Percentiles rank a stretch among this genome's conserved stretches.
These are phyloP conservation scores for Phytophthora brassicae DNA, from an alignment of 352 stramenopile species.

Conservation along the genomic window DNA sequence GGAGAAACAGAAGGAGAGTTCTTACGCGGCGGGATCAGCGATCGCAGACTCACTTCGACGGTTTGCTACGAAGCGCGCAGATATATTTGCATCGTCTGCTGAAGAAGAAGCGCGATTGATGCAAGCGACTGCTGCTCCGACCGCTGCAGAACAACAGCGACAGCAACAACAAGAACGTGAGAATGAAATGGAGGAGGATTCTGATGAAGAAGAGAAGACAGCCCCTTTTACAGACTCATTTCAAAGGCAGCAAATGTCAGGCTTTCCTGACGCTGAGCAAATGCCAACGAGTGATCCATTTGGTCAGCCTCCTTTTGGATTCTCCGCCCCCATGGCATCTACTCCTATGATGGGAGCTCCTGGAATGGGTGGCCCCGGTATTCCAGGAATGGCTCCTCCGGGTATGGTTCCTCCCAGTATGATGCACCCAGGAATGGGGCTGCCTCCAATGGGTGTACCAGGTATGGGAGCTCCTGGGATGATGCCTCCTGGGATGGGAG, in stretches of 20 bases:
- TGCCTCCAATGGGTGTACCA: slow-evolving; percentile 24
- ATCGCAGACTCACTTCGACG: slow-evolving; percentile 95
- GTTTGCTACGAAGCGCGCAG: slow-evolving; percentile 91
- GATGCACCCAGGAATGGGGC: slow-evolving; percentile 24
- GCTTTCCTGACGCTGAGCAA: slow-evolving; percentile 14
- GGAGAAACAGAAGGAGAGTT: slow-evolving; percentile 97
- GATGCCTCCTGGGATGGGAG: slow-evolving; percentile 28
- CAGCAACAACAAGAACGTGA: slow-evolving; percentile 25
- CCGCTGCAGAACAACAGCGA: slow-evolving; percentile 14
- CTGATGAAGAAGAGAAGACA: slow-evolving; percentile 41
- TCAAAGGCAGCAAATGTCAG: slow-evolving; percentile 14
- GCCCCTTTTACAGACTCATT: background rate
- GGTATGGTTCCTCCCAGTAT: slow-evolving; percentile 32
- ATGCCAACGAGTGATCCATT: slow-evolving; percentile 12
- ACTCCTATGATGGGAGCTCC: slow-evolving; percentile 26
- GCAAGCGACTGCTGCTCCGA: slow-evolving; percentile 43
- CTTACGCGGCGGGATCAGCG: slow-evolving; percentile 92
- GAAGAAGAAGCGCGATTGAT: slow-evolving; percentile 79
- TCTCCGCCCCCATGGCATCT: slow-evolving; percentile 17
- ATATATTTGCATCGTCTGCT: slow-evolving; percentile 93
- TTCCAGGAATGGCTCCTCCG: slow-evolving; percentile 16
- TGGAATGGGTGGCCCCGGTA: slow-evolving; percentile 17
- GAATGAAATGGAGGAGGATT: slow-evolving; percentile 50
- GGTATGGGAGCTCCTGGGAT: slow-evolving; percentile 23
- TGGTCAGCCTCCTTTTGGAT: slow-evolving; percentile 11